These are phyloP conservation scores for Iris macrosiphon DNA, from an alignment of 106 monocot species.

Conservation along the genomic window DNA sequence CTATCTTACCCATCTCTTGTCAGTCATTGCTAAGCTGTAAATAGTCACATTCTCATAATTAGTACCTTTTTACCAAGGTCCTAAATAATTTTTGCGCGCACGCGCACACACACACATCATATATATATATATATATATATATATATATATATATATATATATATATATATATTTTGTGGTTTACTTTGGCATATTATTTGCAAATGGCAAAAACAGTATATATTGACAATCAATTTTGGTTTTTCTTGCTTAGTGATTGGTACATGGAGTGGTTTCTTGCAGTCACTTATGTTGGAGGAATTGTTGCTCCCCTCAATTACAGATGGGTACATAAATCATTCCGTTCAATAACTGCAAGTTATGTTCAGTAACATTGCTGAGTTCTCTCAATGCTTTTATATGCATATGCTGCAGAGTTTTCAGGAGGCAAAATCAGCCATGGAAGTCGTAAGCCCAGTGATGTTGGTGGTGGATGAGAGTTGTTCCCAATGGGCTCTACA, in stretches of 20 bases:
- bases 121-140: too few species aligned
- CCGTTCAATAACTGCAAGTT: too few species aligned
- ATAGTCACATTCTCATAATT: too few species aligned
- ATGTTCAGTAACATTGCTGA: too few species aligned
- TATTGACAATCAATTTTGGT: neutral
- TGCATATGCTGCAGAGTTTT: conserved; percentile 38
- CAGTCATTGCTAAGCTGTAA: too few species aligned
- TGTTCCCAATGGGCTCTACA: conserved; percentile 40
- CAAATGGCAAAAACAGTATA: neutral
- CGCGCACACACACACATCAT: too few species aligned
- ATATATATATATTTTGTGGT: neutral
- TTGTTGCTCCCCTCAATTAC: conserved; percentile 79
- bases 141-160: neutral
- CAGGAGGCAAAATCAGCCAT: conserved; percentile 65
- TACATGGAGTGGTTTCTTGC: conserved; percentile 84
- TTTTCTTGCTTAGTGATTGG: conserved; percentile 36
- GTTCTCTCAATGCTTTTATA: neutral
- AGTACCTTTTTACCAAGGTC: too few species aligned
- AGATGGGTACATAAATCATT: conserved; percentile 73
- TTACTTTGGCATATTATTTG: neutral
- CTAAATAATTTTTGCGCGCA: too few species aligned
- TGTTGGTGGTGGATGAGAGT: conserved; percentile 60
- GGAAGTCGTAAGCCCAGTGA: conserved; percentile 51
- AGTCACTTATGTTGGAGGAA: conserved; percentile 58
- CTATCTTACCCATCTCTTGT: too few species aligned